Base-by-base conservation (phyloP, 179 eudicot species). In the Carnegiea gigantea region DNA sequence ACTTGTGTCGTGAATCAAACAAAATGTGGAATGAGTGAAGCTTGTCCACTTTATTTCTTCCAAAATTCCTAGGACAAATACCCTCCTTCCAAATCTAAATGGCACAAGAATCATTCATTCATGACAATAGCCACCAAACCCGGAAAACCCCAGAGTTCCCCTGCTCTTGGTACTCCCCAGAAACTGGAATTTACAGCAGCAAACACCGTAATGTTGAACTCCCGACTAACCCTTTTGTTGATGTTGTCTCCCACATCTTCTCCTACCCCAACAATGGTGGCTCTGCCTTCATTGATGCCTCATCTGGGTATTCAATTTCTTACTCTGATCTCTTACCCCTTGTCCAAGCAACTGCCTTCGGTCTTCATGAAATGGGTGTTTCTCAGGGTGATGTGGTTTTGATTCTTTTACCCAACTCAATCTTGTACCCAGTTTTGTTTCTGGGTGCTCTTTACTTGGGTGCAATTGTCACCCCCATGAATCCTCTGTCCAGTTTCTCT, bases 321-420 rank as follows among this genome's bases (percentile, higher is more conserved):
- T 89, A 89, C 79, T 87, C 91, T 23, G n/a, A 90, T 21, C 90
- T 94, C 51, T 76, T 67, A 49, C 79, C 87, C 4, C 78, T 88
- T 70, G 92, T 95, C 17, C 85, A 90, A 81, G 92, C 99, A 79
- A 72, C 92, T 85, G 93, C 97, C 40, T 83, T 78, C 73, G 93
- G 93, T 9, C 91, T 95, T 5, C 88, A 81, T 79, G 73, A 86
- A 75, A 81, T 90, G 89, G 98, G 98, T 14, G 74, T 94, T 76
- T 83, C 87, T 10, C 83, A 91, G 82, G 98, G 99, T 75, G 96
- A 95, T 85, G 94, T 94, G 0, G 91, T 90, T 28, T 87, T 95
- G 84, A 85, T 94, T 82, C 82, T 92, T 0, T 74, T 95, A 30
- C 97, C 98, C 0, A 95, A 94, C 83, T 94, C 98, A 3, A 46